Evolutionary conservation across 805 yeast genomes (phyloP).

Genomic region (Candida germanica): DNA sequence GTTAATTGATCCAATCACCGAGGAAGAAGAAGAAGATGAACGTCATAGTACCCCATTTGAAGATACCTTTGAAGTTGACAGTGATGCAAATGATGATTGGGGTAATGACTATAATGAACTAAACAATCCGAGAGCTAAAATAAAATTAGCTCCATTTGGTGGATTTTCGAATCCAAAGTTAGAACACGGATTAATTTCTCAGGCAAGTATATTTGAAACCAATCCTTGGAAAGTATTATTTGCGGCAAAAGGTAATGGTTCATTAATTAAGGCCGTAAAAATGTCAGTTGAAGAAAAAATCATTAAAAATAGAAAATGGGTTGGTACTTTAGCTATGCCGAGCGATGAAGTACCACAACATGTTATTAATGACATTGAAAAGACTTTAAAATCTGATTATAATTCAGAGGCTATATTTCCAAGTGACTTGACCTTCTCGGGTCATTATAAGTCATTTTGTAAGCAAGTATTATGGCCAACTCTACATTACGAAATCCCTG

Average conservation of each 20-base stretch:
- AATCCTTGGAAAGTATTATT: conserved; percentile 75
- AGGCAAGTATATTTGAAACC: conserved; percentile 47
- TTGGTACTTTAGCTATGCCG: conserved; percentile 92
- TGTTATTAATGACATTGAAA: conserved; percentile 53
- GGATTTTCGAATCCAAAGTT: conserved; percentile 68
- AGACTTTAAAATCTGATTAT: conserved; percentile 45
- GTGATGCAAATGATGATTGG: conserved; percentile 18
- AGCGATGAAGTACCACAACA: conserved; percentile 70
- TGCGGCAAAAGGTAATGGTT: conserved; percentile 80
- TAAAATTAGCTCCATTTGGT: conserved; percentile 60
- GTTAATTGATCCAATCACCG: conserved; percentile 21
- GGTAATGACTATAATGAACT: conserved; percentile 25
- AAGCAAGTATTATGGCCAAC: conserved; percentile 97
- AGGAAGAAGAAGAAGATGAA: conserved; percentile 21
- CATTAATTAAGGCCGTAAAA: conserved; percentile 78
- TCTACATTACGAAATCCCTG: conserved; percentile 89
- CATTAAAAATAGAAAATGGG: conserved; percentile 55
- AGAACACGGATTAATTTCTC: conserved; percentile 40
- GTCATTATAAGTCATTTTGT: conserved; percentile 88
- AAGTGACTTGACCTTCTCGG: conserved; percentile 77
- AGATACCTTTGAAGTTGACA: conserved; percentile 4
- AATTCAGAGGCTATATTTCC: conserved; percentile 66
- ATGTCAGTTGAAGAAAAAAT: conserved; percentile 44
- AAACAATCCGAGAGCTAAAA: conserved; percentile 23
- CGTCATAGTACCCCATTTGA: background rate